Conservation (phyloP, 1,139 yeast genomes). For the Geotrichum cucujoidarum region DNA sequence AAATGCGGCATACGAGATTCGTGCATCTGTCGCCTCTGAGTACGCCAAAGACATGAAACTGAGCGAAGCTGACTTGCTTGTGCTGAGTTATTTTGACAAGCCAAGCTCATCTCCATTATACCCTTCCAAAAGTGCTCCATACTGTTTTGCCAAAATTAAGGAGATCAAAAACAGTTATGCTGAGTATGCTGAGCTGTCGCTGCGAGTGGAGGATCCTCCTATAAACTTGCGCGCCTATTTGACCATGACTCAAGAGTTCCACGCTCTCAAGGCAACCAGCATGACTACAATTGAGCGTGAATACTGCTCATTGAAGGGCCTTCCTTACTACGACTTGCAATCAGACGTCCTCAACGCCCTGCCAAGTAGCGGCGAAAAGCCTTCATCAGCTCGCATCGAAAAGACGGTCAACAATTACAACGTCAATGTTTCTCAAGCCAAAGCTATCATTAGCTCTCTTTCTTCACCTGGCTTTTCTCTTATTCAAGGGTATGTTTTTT, state of each 20-base stretch:
- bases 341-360: constrained; percentile 59
- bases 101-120: constrained; percentile 30
- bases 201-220: constrained; percentile 54
- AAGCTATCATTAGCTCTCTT: constrained; percentile 74
- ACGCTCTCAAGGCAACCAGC: constrained; percentile 61
- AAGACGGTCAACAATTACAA: constrained; percentile 43
- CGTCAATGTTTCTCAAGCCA: constrained; percentile 85
- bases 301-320: constrained; percentile 72
- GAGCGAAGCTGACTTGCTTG: constrained; percentile 74
- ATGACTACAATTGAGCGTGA: constrained; percentile 94
- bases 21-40: constrained; percentile 61
- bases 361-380: constrained; percentile 42
- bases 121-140: constrained; percentile 28
- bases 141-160: constrained; percentile 75
- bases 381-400: constrained; percentile 40
- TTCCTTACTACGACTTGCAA: constrained; percentile 72
- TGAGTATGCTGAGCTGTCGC: constrained; percentile 65
- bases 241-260: constrained; percentile 36
- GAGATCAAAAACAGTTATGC: constrained; percentile 57
- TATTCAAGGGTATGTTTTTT: constrained; percentile 62
- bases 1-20: constrained; percentile 57
- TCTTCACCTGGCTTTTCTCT: constrained; percentile 71
- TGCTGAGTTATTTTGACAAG: constrained; percentile 46
- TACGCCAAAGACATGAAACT: constrained; percentile 50
- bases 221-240: constrained; percentile 14